Conservation (phyloP, 768 basidiomycete species). For the Lentinus brumalis region DNA sequence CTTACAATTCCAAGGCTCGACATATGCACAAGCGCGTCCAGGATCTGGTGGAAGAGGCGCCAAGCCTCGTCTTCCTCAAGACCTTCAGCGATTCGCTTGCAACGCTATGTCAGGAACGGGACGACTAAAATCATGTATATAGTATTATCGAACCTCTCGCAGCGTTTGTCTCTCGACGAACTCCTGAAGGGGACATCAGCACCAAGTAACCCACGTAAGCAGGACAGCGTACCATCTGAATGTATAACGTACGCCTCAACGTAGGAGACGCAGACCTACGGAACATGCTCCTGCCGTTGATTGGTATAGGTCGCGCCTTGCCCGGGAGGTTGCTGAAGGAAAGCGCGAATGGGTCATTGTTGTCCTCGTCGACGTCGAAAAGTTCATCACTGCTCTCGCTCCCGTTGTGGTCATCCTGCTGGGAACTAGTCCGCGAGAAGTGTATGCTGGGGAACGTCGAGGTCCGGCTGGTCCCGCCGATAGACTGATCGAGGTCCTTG, state of each 20-base stretch:
- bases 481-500: conserved; percentile 57
- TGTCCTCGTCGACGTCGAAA: conserved; percentile 23
- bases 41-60: conserved; percentile 85
- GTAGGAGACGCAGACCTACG: conserved; percentile 30
- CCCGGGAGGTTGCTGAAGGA: conserved; percentile 21
- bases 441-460: conserved; percentile 82
- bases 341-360: conserved; percentile 18
- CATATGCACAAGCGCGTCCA: conserved; percentile 91
- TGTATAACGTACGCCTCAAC: conserved; percentile 69
- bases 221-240: conserved; percentile 75
- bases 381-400: conserved; percentile 48
- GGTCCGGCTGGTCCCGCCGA: conserved; percentile 35
- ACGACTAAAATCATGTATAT: neutral
- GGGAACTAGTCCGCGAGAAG: conserved; percentile 57
- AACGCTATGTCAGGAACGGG: neutral
- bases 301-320: conserved; percentile 3
- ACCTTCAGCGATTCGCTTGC: conserved; percentile 75
- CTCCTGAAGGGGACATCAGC: conserved; percentile 50
- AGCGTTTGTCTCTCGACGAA: conserved; percentile 91
- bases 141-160: conserved; percentile 58
- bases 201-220: neutral
- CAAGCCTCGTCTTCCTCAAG: conserved; percentile 85
- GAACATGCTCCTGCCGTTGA: conserved; percentile 1
- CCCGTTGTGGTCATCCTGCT: conserved; percentile 35
- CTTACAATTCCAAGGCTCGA: conserved; percentile 81